phyloP scores from a whole-genome alignment of 805 yeast species.

The Candida chilensis region DNA sequence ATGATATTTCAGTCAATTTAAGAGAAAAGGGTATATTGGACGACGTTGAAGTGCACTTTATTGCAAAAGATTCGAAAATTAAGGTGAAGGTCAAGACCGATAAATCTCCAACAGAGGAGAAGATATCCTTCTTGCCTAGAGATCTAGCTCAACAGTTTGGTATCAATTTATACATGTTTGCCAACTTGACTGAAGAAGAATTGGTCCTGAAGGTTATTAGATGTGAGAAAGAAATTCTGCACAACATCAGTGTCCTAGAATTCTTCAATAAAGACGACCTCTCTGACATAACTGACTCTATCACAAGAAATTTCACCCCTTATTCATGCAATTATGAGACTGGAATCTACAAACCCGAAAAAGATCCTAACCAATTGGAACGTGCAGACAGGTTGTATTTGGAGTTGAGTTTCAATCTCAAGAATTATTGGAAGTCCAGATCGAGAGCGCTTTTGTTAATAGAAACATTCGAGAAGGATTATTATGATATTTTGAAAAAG shows the following conservation, averaged over 20 bases:
- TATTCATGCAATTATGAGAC: slow-evolving; percentile 67
- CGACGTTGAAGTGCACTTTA: slow-evolving; percentile 81
- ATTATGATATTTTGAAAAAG: slow-evolving; percentile 59
- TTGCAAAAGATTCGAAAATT: slow-evolving; percentile 55
- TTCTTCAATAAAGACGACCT: slow-evolving; percentile 73
- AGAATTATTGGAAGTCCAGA: slow-evolving; percentile 88
- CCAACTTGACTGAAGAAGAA: slow-evolving; percentile 50
- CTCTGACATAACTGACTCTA: slow-evolving; percentile 61
- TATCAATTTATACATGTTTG: slow-evolving; percentile 78
- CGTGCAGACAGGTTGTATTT: slow-evolving; percentile 82
- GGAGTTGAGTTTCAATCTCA: slow-evolving; percentile 75
- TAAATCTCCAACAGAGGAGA: slow-evolving; percentile 40
- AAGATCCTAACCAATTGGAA: slow-evolving; percentile 69
- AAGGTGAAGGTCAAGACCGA: slow-evolving; percentile 28
- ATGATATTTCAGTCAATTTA: slow-evolving; percentile 50
- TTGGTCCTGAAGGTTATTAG: slow-evolving; percentile 62
- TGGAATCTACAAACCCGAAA: slow-evolving; percentile 29
- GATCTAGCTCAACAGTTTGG: slow-evolving; percentile 94
- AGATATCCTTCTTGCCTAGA: slow-evolving; percentile 64
- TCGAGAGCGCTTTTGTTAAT: slow-evolving; percentile 72
- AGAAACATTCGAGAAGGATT: slow-evolving; percentile 70
- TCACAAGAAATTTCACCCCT: slow-evolving; percentile 70
- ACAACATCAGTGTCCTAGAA: slow-evolving; percentile 69
- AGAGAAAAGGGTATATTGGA: slow-evolving; percentile 70
- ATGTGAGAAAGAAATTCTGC: slow-evolving; percentile 67